These are phyloP conservation scores for Panaeolus cyanescens DNA, from an alignment of 768 basidiomycete species.

Conservation along the genomic window DNA sequence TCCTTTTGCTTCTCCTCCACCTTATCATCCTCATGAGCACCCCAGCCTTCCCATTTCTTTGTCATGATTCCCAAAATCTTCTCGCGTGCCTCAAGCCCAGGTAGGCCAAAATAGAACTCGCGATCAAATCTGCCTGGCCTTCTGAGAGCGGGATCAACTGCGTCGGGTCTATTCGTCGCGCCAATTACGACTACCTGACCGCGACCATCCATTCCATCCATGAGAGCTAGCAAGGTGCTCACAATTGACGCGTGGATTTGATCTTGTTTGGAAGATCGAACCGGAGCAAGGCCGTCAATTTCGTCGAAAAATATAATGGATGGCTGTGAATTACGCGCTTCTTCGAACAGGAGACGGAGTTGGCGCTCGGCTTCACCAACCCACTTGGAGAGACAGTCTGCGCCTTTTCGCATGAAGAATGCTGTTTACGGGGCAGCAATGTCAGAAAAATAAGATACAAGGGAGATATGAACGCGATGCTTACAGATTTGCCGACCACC, in stretches of 20 bases:
- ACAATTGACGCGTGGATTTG: constrained; percentile 99
- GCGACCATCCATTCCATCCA: constrained; percentile 99
- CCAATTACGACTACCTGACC: constrained; percentile 98
- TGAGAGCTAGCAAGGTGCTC: constrained; percentile 90
- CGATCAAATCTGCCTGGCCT: constrained; percentile 95
- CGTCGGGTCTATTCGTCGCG: constrained; percentile 96
- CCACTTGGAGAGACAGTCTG: constrained; percentile 98
- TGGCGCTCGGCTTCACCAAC: constrained; percentile 99
- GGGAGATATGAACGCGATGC: constrained; percentile 28
- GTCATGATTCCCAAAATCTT: constrained; percentile 93
- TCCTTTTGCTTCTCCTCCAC: constrained; percentile 40
- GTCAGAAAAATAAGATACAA: not conserved
- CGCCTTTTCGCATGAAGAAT: constrained; percentile 99
- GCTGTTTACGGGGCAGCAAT: constrained; percentile 51
- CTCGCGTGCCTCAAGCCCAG: constrained; percentile 80
- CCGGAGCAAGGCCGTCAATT: constrained; percentile 97
- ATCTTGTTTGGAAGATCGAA: constrained; percentile 97
- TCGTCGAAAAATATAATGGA: constrained; percentile 99
- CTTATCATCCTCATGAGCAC: constrained; percentile 38
- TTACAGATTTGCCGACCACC: constrained; percentile 86
- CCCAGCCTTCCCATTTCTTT: constrained; percentile 85
- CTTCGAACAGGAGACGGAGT: constrained; percentile 92
- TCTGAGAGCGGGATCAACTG: constrained; percentile 94
- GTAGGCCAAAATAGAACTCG: constrained; percentile 97
- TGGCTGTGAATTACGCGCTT: constrained; percentile 89